Evolutionary conservation across 1,139 yeast genomes (phyloP), one percentile per base, ranked within the genome.

Genomic region (Taphrina populina): DNA sequence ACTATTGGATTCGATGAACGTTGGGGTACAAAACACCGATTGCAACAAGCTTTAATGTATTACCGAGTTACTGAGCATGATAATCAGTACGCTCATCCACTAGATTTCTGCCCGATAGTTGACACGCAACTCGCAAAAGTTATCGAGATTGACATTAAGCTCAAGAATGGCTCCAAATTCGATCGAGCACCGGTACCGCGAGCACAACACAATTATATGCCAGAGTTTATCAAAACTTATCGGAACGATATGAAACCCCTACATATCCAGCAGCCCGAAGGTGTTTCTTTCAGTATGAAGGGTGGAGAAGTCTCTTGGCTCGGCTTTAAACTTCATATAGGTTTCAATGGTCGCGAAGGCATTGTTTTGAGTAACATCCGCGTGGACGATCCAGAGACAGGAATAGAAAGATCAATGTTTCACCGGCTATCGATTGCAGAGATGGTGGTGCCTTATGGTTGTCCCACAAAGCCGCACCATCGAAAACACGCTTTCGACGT

Each of bases 371-470:
- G 84, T 65, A 88, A 84, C 69, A 76, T 84, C 66, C 71, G 79
- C 32, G 84, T 80, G 74, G 81, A 83, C 64, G 92, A 83, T 68
- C 86, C 81, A 63, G 56, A 52, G 29, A 43, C 60, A 13, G 88
- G 88, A 47, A 76, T 76, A 36, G 81, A 76, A 49, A 76, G 88
- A 69, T 82, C 88, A 32, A 69, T 84, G 60, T 83, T 84, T 77
- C 88, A 84, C 73, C 77, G 94, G 71, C 76, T 84, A 64, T 84
- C 94, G 2, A 74, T 84, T 60, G 75, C 85, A 43, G 94, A 84
- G 72, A 84, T 84, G 92, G 82, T 84, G 70, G 94, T 84, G 59
- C 94, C 94, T 29, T 84, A 84, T 66, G 94, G 94, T 58, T 75
- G 76, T 60, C 94, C 94, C 57, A 83, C 80, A 62, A 82, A 78